Evolutionary conservation across 805 yeast genomes (phyloP).

Genomic region (Nematodospora valgi): DNA sequence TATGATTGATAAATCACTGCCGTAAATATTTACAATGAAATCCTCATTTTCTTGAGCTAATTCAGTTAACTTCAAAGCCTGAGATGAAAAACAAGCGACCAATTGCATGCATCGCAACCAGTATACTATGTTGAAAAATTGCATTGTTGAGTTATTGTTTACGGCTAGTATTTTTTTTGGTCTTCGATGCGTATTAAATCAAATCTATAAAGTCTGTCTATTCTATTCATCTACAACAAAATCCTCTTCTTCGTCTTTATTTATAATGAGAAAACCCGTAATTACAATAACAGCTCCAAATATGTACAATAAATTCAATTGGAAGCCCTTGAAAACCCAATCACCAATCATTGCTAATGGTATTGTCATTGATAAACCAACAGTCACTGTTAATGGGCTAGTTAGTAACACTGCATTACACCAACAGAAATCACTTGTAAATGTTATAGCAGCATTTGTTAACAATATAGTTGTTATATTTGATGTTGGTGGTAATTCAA

Average conservation of each 20-base stretch:
- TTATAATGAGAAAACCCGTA: constrained; percentile 78
- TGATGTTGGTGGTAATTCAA: constrained; percentile 59
- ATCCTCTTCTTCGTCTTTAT: constrained; percentile 72
- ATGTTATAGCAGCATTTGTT: constrained; percentile 71
- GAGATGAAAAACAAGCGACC: constrained; percentile 1
- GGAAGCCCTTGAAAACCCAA: constrained; percentile 62
- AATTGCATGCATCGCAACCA: neutral
- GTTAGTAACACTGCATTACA: constrained; percentile 92
- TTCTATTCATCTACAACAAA: constrained; percentile 20
- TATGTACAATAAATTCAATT: constrained; percentile 59
- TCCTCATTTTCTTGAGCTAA: constrained; percentile 13
- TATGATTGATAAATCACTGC: constrained; percentile 39
- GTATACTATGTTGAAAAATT: neutral
- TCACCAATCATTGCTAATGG: constrained; percentile 96
- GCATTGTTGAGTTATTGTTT: constrained; percentile 1
- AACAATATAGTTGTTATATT: constrained; percentile 52
- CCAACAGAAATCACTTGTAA: constrained; percentile 92
- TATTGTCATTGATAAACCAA: constrained; percentile 88
- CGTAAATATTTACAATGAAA: constrained; percentile 41
- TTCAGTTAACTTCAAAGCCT: constrained; percentile 7
- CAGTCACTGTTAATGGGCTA: constrained; percentile 92
- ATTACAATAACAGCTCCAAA: constrained; percentile 81
- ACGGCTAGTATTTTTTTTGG: neutral
- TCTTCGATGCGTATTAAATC: neutral
- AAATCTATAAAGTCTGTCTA: neutral